phyloP scores from a whole-genome alignment of 306 rosid genomes.

The Castanospermum australe region DNA sequence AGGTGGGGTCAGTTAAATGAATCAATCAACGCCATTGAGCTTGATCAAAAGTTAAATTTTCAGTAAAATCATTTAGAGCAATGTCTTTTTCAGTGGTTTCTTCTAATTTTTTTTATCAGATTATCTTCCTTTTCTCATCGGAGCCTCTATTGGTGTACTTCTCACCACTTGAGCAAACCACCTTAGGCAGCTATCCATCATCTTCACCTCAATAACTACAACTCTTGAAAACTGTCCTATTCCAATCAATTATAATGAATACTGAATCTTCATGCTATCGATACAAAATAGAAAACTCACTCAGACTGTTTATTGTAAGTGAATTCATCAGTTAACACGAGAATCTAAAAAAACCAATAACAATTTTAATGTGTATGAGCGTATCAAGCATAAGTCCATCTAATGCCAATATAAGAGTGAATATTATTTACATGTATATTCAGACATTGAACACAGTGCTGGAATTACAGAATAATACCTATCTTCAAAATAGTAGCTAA shows the following conservation, averaged over 20 bases:
- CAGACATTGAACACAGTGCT: neutral
- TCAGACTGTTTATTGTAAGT: neutral
- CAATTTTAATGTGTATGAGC: neutral
- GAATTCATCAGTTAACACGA: neutral
- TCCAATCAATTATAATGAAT: neutral
- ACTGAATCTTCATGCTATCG: neutral
- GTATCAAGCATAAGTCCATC: neutral
- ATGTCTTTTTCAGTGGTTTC: neutral
- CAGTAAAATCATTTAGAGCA: neutral
- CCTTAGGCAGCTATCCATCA: neutral
- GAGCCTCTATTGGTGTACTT: neutral
- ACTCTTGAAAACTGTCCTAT: neutral
- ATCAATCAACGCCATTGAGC: neutral
- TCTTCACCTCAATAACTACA: neutral
- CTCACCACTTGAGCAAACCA: neutral
- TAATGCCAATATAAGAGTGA: neutral
- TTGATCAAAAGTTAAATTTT: neutral
- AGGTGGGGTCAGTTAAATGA: neutral
- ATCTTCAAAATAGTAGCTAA: slow-evolving; percentile 37
- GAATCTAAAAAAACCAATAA: neutral
- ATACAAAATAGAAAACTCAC: neutral
- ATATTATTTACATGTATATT: neutral
- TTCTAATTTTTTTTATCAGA: neutral
- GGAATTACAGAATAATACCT: slow-evolving; percentile 15
- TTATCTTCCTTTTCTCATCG: neutral